A percentile compares a stretch with the other conserved stretches of the same genome.
Conservation (phyloP, 495 filamentous ascomycete genomes). For the Chaetomidium leptoderma region DNA sequence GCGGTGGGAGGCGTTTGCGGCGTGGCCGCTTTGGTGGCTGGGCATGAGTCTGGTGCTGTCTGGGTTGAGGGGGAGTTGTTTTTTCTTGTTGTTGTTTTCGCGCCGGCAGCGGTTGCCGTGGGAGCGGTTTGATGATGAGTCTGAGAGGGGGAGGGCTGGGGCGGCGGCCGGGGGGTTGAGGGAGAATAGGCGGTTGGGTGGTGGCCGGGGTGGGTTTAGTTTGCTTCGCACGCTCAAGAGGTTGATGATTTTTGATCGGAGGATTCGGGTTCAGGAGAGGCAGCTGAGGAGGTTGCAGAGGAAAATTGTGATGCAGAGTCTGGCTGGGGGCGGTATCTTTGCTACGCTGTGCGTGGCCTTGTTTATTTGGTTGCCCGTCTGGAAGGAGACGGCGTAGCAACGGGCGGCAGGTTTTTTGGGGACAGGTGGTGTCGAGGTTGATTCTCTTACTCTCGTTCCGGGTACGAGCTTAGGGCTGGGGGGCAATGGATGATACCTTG, state of each 20-base stretch:
- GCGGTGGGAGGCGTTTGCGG: constrained; percentile 36
- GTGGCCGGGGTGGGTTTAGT: constrained; percentile 6
- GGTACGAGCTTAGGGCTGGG: background rate
- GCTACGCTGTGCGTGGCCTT: constrained; percentile 33
- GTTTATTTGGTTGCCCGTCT: constrained; percentile 40
- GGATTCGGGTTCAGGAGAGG: constrained; percentile 39
- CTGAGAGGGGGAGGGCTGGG: background rate
- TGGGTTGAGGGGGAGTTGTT: constrained; percentile 39
- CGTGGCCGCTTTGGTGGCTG: constrained; percentile 41
- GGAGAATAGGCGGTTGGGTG: constrained; percentile 13
- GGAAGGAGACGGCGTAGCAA: constrained; percentile 34
- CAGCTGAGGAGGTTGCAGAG: constrained; percentile 37
- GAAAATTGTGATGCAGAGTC: constrained; percentile 41
- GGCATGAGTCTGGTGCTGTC: constrained; percentile 36
- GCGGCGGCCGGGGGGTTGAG: constrained; percentile 10
- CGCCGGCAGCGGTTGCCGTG: constrained; percentile 39
- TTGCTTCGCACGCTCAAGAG: constrained; percentile 27
- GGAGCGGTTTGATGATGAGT: constrained; percentile 38
- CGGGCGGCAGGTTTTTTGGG: too few relatives aligned
- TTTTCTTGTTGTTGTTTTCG: constrained; percentile 42
- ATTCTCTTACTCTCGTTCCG: background rate
- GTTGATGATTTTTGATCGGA: constrained; percentile 44
- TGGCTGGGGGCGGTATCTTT: constrained; percentile 35
- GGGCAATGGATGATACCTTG: constrained; percentile 3
- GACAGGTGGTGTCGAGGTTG: too few relatives aligned